Conservation (phyloP, 768 basidiomycete species). For the Pisolithus marmoratus region DNA sequence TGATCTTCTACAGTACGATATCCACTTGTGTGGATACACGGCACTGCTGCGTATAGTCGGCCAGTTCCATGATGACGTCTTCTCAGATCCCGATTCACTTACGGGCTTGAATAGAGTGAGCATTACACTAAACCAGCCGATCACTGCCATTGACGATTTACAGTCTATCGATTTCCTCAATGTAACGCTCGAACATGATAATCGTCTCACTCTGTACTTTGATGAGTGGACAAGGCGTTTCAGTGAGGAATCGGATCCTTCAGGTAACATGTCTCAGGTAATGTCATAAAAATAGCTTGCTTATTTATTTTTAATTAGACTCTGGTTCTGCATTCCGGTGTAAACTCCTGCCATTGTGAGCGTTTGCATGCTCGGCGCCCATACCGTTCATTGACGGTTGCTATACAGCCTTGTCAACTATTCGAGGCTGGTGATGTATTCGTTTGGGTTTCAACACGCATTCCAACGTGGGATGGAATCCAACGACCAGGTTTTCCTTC, state of each 20-base stretch:
- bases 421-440: constrained; percentile 79
- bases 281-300: neutral
- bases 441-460: constrained; percentile 82
- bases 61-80: constrained; percentile 72
- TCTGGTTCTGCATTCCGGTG: constrained; percentile 55
- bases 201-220: constrained; percentile 47
- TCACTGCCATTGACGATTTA: neutral
- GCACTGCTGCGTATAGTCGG: constrained; percentile 64
- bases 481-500: constrained; percentile 61
- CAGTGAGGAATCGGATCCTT: constrained; percentile 50
- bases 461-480: constrained; percentile 63
- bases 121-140: neutral
- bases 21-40: constrained; percentile 72
- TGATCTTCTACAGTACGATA: constrained; percentile 48
- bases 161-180: constrained; percentile 64
- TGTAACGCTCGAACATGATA: constrained; percentile 59
- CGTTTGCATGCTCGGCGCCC: constrained; percentile 1
- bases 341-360: constrained; percentile 69
- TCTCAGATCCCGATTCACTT: constrained; percentile 61
- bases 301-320: constrained; percentile 43
- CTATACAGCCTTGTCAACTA: constrained; percentile 60
- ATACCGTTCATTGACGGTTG: constrained; percentile 6
- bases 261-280: constrained; percentile 33
- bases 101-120: constrained; percentile 65
- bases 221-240: constrained; percentile 67